Percentiles rank a stretch among this genome's conserved stretches.
Conservation (phyloP, 345 rosid species). For the Citrus mangshanensis region DNA sequence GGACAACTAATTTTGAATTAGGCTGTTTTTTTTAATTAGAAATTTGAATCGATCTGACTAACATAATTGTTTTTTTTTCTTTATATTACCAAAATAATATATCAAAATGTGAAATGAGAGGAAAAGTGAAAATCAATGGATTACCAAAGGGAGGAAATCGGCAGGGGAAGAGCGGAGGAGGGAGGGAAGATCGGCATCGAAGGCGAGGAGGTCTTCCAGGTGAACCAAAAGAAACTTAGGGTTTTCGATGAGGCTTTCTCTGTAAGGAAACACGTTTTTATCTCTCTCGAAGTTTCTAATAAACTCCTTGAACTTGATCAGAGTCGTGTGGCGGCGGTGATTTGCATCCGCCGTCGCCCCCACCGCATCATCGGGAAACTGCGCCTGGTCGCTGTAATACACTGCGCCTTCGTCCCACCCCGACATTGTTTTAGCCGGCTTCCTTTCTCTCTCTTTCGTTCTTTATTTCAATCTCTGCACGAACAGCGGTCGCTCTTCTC, state of each 20-base stretch:
- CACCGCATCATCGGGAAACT: slow-evolving; percentile 64
- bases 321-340: slow-evolving; percentile 62
- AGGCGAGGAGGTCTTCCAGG: slow-evolving; percentile 77
- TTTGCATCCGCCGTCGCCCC: slow-evolving; percentile 28
- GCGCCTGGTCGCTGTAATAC: slow-evolving; percentile 91
- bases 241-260: slow-evolving; percentile 81
- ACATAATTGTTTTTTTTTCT: background rate
- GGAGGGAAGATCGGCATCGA: slow-evolving; percentile 80
- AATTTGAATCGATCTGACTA: background rate
- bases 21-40: no score
- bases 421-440: slow-evolving; percentile 41
- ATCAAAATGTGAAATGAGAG: background rate
- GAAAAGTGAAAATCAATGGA: background rate
- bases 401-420: slow-evolving; percentile 95
- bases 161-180: slow-evolving; percentile 77
- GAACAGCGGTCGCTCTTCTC: background rate
- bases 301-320: slow-evolving; percentile 83
- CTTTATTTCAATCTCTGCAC: background rate
- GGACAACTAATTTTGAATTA: background rate
- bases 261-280: slow-evolving; percentile 72
- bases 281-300: slow-evolving; percentile 72
- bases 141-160: slow-evolving; percentile 76
- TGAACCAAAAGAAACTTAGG: slow-evolving; percentile 63
- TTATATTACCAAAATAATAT: background rate
- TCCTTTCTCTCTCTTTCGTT: background rate